Evolutionary conservation across 345 rosid genomes (phyloP).

Genomic region (Eucalyptus polyanthemos): DNA sequence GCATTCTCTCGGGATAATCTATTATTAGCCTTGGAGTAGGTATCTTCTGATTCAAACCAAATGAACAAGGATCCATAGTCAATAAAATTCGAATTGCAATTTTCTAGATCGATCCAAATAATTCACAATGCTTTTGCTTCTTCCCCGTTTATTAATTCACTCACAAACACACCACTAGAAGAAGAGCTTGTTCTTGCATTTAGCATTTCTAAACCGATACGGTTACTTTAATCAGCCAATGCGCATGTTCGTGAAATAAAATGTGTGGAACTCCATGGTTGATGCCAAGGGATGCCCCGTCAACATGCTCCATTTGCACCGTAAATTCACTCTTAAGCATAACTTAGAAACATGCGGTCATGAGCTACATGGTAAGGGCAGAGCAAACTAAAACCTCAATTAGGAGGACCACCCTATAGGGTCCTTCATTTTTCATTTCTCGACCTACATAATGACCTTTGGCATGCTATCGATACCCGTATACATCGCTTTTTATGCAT

Average conservation of each 20-base stretch:
- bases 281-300: background rate
- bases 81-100: too few relatives aligned
- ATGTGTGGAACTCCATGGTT: too few relatives aligned
- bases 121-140: too few relatives aligned
- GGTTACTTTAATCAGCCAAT: too few relatives aligned
- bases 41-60: background rate
- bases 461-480: background rate
- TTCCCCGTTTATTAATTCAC: too few relatives aligned
- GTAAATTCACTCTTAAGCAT: background rate
- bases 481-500: background rate
- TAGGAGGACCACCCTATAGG: background rate
- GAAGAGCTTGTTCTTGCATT: too few relatives aligned
- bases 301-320: background rate
- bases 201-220: too few relatives aligned
- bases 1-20: background rate
- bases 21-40: background rate
- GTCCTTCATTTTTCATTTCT: background rate
- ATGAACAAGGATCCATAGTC: background rate
- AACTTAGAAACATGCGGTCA: background rate
- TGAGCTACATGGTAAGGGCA: background rate
- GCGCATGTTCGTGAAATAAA: too few relatives aligned
- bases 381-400: background rate
- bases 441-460: background rate
- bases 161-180: too few relatives aligned
- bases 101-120: too few relatives aligned